Evolutionary conservation across 768 basidiomycete species (phyloP).

Genomic region (Aureoboletus auriporus): DNA sequence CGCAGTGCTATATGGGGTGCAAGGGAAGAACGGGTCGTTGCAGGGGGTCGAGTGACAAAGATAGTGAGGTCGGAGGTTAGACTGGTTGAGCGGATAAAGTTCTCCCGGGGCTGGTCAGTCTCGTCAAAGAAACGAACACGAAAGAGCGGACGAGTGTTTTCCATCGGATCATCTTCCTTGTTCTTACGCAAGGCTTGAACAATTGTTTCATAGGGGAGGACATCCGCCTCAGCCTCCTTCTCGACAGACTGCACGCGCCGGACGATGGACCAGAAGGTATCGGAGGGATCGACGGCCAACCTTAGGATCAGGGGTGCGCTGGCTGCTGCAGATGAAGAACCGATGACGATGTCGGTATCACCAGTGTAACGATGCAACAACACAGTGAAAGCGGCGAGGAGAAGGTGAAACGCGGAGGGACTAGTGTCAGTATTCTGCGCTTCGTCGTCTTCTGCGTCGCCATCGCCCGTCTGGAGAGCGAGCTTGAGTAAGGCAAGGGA

Average conservation of each 20-base stretch:
- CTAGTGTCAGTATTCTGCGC: constrained; percentile 33
- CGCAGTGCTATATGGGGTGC: constrained; percentile 75
- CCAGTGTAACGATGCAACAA: constrained; percentile 93
- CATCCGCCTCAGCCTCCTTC: constrained; percentile 76
- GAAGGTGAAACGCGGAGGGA: constrained; percentile 86
- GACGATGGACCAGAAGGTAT: constrained; percentile 88
- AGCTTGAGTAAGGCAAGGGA: constrained; percentile 80
- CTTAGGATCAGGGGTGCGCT: constrained; percentile 82
- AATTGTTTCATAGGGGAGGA: constrained; percentile 76
- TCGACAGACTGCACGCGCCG: constrained; percentile 82
- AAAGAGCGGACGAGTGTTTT: constrained; percentile 63
- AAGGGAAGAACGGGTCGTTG: constrained; percentile 64
- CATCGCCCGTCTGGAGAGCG: constrained; percentile 64
- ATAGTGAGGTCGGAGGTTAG: constrained; percentile 91
- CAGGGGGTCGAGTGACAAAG: constrained; percentile 73
- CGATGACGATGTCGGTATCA: constrained; percentile 90
- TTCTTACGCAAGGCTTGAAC: constrained; percentile 62
- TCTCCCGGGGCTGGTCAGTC: constrained; percentile 68
- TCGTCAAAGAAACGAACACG: constrained; percentile 97
- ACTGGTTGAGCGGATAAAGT: constrained; percentile 75
- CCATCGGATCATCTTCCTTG: constrained; percentile 58
- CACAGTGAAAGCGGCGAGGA: constrained; percentile 88
- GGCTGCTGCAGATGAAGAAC: constrained; percentile 74
- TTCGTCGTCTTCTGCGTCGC: constrained; percentile 47
- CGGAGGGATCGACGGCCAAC: constrained; percentile 74